Conservation (phyloP, 805 yeast species). For the Debaryomyces tyrocola region DNA sequence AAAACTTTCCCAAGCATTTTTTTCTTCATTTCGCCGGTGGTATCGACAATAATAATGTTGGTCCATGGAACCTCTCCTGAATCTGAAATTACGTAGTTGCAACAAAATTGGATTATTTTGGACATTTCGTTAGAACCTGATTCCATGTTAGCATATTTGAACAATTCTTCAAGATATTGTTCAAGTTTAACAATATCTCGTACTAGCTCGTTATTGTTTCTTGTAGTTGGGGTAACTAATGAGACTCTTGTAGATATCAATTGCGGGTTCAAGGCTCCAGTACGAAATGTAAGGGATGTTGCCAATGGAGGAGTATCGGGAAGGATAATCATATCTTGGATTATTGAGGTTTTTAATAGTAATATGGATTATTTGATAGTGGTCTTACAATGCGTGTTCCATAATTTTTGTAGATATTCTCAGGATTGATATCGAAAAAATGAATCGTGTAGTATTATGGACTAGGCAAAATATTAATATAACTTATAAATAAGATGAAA, state of each 20-base stretch:
- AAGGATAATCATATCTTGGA: constrained; percentile 26
- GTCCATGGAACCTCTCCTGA: constrained; percentile 17
- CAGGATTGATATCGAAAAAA: background rate
- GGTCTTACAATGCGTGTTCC: background rate
- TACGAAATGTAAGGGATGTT: constrained; percentile 4
- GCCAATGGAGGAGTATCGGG: constrained; percentile 37
- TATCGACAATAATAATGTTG: constrained; percentile 1
- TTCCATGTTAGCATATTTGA: constrained; percentile 11
- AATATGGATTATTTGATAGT: too few species aligned
- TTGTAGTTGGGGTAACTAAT: constrained; percentile 8
- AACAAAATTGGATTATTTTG: constrained; percentile 5
- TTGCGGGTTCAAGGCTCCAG: constrained; percentile 7
- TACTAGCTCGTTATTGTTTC: constrained; percentile 23
- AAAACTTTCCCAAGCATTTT: background rate
- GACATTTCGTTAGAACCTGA: background rate
- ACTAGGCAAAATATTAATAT: too few species aligned
- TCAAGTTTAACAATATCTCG: constrained; percentile 33
- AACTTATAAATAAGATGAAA: constrained; percentile 1
- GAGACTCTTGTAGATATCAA: constrained; percentile 18
- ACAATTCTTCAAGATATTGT: constrained; percentile 30
- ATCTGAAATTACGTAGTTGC: constrained; percentile 1
- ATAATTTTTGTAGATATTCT: background rate
- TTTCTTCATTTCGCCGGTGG: background rate
- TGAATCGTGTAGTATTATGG: too few species aligned
- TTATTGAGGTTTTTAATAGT: too few species aligned